These are phyloP conservation scores for Saccharomycopsis fodiens DNA, from an alignment of 805 yeast species.

Conservation along the genomic window DNA sequence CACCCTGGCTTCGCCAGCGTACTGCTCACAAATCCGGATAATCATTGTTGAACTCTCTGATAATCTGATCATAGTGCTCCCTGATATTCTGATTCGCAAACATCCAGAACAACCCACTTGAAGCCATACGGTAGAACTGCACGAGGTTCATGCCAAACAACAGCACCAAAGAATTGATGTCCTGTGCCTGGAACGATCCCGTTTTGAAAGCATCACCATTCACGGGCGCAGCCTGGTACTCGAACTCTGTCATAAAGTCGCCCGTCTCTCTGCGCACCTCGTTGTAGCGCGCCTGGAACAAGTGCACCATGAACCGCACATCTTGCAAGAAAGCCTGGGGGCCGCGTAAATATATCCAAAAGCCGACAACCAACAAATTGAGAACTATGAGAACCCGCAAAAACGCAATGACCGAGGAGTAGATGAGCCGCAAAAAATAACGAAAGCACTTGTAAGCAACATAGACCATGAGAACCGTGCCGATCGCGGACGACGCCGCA, in stretches of 20 bases:
- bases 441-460: slow-evolving; percentile 2
- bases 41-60: slow-evolving; percentile 6
- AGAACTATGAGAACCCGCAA: slow-evolving; percentile 6
- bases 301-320: background rate
- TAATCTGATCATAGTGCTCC: slow-evolving; percentile 3
- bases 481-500: slow-evolving; percentile 6
- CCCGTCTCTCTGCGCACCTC: slow-evolving; percentile 4
- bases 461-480: slow-evolving; percentile 2
- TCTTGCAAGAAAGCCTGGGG: slow-evolving; percentile 2
- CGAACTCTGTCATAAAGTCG: slow-evolving; percentile 3
- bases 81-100: slow-evolving; percentile 1
- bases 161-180: slow-evolving; percentile 9
- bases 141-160: slow-evolving; percentile 15
- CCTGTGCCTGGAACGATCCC: background rate
- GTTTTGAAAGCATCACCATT: background rate
- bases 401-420: slow-evolving; percentile 5
- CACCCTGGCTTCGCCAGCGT: no score
- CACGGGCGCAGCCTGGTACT: background rate
- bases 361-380: background rate
- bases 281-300: background rate
- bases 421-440: background rate
- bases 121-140: slow-evolving; percentile 8
- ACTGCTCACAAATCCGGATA: slow-evolving; percentile 6
- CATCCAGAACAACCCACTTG: background rate
- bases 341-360: slow-evolving; percentile 15